Base-by-base conservation (phyloP, 2,329 filamentous ascomycete genomes). In the Colletotrichum graminicola region DNA sequence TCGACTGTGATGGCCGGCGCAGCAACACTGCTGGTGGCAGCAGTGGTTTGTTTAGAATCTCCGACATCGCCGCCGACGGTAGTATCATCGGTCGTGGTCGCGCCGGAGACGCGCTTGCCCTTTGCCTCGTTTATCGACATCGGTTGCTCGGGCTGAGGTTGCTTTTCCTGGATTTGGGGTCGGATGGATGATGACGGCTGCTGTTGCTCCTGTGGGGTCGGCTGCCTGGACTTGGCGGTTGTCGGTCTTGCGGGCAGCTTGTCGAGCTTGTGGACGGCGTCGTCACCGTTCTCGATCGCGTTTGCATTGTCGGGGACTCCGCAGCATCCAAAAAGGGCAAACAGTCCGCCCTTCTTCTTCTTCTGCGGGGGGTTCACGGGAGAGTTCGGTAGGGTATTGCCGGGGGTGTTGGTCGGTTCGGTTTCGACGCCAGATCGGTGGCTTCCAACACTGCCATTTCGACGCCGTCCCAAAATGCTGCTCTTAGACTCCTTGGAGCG, bases 381-480 rank as follows among this genome's bases (percentile, higher is more conserved):
- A 43, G 87, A 88, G 77, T 82, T 86, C 51, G 86, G 86, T 76
- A 86, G 85, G 23, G 87, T 86, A 71, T 84, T 83, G 73, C 80
- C 83, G 43, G 84, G 80, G 6, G 85, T 85, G 76, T 83, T 85
- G 55, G 83, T 84, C 65, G 85, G 85, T 74, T 86, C 86, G 75
- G 85, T 87, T 77, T 84, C 86, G 61, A 72, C 67, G 77, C 85
- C 85, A 73, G 87, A 88, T 78, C 87, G 85, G 81, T 89, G 90
- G 82, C 90, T 93, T 75, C 89, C 89, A 73, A 89, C 86, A 81
- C 91, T 93, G 76, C 89, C 89, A 82, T 92, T 92, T 77, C 89
- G 86, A 76, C 88, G 87, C 75, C 87, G 85, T 73, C 87, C 90
- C 66, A 89, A 82, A 76, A 91, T 89, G 81, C 90, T 93, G 75